Evolutionary conservation across 495 filamentous ascomycete species (phyloP), one percentile per base, ranked within the genome.

Genomic region (Endocarpon pusillum): DNA sequence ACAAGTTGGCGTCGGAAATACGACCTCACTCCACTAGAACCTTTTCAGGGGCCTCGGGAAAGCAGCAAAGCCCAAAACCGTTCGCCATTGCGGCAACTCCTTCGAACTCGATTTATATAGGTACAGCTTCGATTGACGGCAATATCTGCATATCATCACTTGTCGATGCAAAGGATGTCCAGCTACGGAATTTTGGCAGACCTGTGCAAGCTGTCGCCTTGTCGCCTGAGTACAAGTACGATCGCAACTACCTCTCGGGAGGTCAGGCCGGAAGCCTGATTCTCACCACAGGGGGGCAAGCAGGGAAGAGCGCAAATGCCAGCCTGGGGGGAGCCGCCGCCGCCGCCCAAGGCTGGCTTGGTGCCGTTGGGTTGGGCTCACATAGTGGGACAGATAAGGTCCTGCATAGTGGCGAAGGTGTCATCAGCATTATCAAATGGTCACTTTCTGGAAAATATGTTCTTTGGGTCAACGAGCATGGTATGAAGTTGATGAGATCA

Each of bases 401-500:
- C 2, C 51, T 96, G 27, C 91, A 96, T 53, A 84, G 78, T 19
- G 89, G 89, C 3, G 91, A 97, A 55, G 89, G 89, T 4, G 69
- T 72, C 5, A 91, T 97, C 39, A 81, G 72, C 42, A 79, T 78
- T 4, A 84, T 97, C 38, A 80, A 85, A 50, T 97, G 85, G 83
- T 94, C 84, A 0, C 48, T 82, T 35, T 83, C 84, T 1, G 87
- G 89, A 1, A 81, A 78, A 58, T 94, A 80, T 49, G 79, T 96
- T 2, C 78, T 71, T 0, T 97, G 89, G 89, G 64, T 89, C 16
- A 96, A 94, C 44, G 89, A 97, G 53, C 76, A 87, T 44, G 89
- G 89, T 1, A 85, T 94, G 46, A 94, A 93, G 52, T 84, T 97
- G 32, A 96, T 97, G 89, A 69, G 89, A 28, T 81, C 81, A 3